phyloP scores from a whole-genome alignment of 495 filamentous ascomycete genomes.

The Hypoxylon subgilvum region DNA sequence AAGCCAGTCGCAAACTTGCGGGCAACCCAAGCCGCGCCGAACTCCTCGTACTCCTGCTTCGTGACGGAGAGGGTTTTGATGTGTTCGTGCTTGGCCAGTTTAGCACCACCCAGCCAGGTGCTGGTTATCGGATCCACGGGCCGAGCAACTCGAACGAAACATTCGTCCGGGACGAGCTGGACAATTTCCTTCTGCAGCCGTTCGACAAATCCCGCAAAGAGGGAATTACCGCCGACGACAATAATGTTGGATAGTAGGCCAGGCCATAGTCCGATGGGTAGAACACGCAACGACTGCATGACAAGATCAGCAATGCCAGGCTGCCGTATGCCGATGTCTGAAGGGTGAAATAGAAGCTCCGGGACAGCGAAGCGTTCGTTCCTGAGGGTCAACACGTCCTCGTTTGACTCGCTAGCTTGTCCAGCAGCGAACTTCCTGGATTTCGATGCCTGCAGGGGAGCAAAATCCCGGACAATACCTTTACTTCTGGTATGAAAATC shows the following conservation, averaged over 20 bases:
- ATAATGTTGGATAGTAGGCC: conserved; percentile 85
- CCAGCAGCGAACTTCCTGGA: conserved; percentile 63
- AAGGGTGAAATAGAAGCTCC: conserved; percentile 85
- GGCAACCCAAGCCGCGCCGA: conserved; percentile 78
- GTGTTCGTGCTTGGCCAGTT: conserved; percentile 71
- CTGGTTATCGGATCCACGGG: conserved; percentile 78
- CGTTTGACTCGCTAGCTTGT: conserved; percentile 62
- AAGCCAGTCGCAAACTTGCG: conserved; percentile 66
- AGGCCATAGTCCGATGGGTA: conserved; percentile 79
- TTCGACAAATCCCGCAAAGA: conserved; percentile 80
- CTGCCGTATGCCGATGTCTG: conserved; percentile 85
- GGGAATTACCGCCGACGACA: conserved; percentile 84
- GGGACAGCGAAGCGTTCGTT: conserved; percentile 93
- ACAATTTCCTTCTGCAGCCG: conserved; percentile 80
- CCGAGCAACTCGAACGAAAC: conserved; percentile 72
- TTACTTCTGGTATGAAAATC: conserved; percentile 79
- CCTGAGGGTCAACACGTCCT: conserved; percentile 83
- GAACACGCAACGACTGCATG: conserved; percentile 74
- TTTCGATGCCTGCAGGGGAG: conserved; percentile 61
- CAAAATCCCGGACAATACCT: conserved; percentile 78
- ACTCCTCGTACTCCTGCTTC: conserved; percentile 86
- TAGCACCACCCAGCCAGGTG: conserved; percentile 83
- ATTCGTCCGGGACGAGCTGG: conserved; percentile 76
- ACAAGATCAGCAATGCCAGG: conserved; percentile 81
- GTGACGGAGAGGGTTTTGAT: conserved; percentile 72